Evolutionary conservation across 208 protist genomes (phyloP).

Genomic region (Leishmania aethiopica): DNA sequence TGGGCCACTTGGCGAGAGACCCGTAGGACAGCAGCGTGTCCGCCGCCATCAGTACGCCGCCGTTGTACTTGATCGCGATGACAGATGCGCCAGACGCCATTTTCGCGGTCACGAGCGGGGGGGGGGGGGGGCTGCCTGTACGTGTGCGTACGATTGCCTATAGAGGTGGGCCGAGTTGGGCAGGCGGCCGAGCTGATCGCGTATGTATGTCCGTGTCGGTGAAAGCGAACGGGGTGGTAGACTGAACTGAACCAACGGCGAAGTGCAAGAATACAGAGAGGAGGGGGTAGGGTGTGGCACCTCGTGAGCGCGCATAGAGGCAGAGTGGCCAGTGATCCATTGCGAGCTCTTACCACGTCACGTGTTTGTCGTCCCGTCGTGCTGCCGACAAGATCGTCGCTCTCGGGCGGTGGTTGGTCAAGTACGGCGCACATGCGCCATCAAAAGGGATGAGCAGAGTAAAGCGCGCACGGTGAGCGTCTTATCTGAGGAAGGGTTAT

Average conservation of each 20-base stretch:
- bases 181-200: not conserved
- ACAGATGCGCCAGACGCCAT: slow-evolving; percentile 97
- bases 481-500: not conserved
- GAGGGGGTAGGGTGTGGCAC: not conserved
- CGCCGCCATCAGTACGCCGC: slow-evolving; percentile 94
- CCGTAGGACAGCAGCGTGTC: slow-evolving; percentile 98
- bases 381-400: not conserved
- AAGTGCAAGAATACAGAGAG: not conserved
- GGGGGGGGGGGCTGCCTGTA: not conserved
- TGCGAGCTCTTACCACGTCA: not conserved
- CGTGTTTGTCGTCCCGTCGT: not conserved
- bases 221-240: not conserved
- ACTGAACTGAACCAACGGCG: not conserved
- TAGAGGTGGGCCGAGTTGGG: not conserved
- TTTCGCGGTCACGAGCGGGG: not conserved
- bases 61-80: slow-evolving; percentile 97
- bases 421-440: not conserved
- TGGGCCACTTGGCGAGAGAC: slow-evolving; percentile 95
- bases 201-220: not conserved
- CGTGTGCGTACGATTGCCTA: not conserved
- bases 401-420: not conserved
- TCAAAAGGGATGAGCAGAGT: not conserved
- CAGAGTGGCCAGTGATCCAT: not conserved
- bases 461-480: not conserved
- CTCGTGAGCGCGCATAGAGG: not conserved